Evolutionary conservation across 495 filamentous ascomycete species (phyloP), one percentile per base, ranked within the genome.

Genomic region (Penicillium diatomitis): DNA sequence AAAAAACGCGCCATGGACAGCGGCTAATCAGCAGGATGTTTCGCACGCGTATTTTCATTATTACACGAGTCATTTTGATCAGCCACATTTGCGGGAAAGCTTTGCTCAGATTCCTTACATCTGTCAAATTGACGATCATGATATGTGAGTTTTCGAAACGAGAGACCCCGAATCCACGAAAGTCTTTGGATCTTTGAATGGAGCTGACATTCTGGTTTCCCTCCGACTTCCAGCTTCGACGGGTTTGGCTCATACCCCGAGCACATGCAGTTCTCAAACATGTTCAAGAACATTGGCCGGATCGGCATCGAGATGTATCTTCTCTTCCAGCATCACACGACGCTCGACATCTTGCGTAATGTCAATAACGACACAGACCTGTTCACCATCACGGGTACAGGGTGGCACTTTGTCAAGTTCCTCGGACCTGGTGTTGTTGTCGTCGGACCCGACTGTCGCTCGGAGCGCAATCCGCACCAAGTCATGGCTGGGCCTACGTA

Each of bases 241-340:
- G 92, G 92, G n/a, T 98, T 90, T 49, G 92, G 92, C 12, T 92
- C 87, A 2, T 97, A 97, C 54, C 92, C 92, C 2, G 90, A 96
- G 51, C 95, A 98, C 57, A 96, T 98, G 91, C 92, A 98, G 62
- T 86, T 85, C 59, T 95, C 88, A 2, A 84, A 94, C 48, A 88
- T 96, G 71, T 96, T 98, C 76, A 96, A 95, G 65, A 96, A 96
- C 63, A 95, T 97, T 55, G 92, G 92, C 28, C 85, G 92, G 27
- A 84, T 98, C 30, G 94, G 88, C n/a, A 91, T 95, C 46, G 89
- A 96, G 51, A 96, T 95, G 88, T 98, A 96, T 60, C 77, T 98
- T n/a, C 81, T 98, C 12, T 98, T 98, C 73, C 92, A 98, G 59
- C 92, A 98, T 62, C 92, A 98, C 64, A 96, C 94, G 0, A 96